phyloP scores from a whole-genome alignment of 2,329 filamentous ascomycete species.

The Periconia macrospinosa region DNA sequence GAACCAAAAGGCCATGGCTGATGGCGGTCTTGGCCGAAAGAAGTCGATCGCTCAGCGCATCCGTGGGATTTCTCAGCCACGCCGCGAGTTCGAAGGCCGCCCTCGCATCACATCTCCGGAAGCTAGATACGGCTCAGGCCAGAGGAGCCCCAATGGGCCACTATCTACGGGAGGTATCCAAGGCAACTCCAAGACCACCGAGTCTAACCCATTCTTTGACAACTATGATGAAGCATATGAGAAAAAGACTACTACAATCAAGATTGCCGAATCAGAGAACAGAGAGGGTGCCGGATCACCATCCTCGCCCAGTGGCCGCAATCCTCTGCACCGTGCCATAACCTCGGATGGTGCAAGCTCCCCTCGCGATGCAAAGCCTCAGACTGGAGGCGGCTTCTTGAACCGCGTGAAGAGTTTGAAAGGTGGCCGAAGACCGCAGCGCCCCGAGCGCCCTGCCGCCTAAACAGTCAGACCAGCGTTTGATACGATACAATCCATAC shows the following conservation, averaged over 20 bases:
- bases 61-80: slow-evolving; percentile 76
- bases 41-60: slow-evolving; percentile 94
- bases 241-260: slow-evolving; percentile 63
- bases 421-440: slow-evolving; percentile 32
- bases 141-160: slow-evolving; percentile 31
- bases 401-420: slow-evolving; percentile 44
- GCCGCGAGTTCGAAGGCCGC: slow-evolving; percentile 55
- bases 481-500: slow-evolving; percentile 13
- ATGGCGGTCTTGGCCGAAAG: slow-evolving; percentile 70
- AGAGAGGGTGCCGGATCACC: slow-evolving; percentile 21
- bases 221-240: slow-evolving; percentile 74
- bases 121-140: slow-evolving; percentile 51
- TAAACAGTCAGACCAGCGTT: slow-evolving; percentile 14
- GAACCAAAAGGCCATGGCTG: slow-evolving; percentile 48
- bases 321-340: slow-evolving; percentile 31
- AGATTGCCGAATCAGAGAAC: slow-evolving; percentile 46
- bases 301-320: slow-evolving; percentile 33
- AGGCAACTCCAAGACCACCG: slow-evolving; percentile 41
- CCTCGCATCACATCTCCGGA: slow-evolving; percentile 51
- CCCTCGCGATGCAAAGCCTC: slow-evolving; percentile 28
- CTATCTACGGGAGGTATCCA: slow-evolving; percentile 45
- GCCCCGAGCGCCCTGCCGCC: slow-evolving; percentile 36
- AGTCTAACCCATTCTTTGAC: slow-evolving; percentile 77
- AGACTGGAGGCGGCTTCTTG: slow-evolving; percentile 29
- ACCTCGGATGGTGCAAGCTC: slow-evolving; percentile 36